Evolutionary conservation across 805 yeast species (phyloP).

Genomic region (Ogataea allantospora): DNA sequence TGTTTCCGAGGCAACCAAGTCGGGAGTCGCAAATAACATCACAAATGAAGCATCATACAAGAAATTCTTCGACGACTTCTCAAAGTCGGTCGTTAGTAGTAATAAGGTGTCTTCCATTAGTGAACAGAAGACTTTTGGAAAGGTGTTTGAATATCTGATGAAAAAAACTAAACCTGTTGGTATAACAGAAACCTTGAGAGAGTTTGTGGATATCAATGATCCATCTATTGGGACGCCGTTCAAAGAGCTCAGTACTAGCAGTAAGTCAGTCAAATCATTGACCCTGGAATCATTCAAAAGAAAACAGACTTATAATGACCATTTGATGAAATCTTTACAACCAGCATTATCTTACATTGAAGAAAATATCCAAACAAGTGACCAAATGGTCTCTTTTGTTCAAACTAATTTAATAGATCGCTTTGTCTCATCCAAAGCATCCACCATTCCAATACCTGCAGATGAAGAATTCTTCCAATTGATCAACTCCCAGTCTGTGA

Average conservation of each 20-base stretch:
- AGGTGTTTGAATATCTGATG: slow-evolving; percentile 30
- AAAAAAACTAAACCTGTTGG: slow-evolving; percentile 23
- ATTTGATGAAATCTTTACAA: slow-evolving; percentile 11
- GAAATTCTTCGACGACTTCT: slow-evolving; percentile 28
- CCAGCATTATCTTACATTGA: slow-evolving; percentile 28
- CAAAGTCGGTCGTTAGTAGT: slow-evolving; percentile 19
- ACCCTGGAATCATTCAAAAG: slow-evolving; percentile 12
- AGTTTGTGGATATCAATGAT: slow-evolving; percentile 22
- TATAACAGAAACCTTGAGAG: slow-evolving; percentile 26
- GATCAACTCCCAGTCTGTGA: slow-evolving; percentile 8
- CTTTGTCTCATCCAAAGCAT: slow-evolving; percentile 12
- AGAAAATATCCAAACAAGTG: slow-evolving; percentile 18
- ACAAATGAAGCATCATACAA: slow-evolving; percentile 24
- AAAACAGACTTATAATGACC: slow-evolving; percentile 11
- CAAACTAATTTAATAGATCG: slow-evolving; percentile 19
- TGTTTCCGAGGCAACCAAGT: slow-evolving; percentile 6
- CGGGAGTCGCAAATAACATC: slow-evolving; percentile 9
- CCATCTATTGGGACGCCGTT: slow-evolving; percentile 4
- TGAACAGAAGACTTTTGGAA: slow-evolving; percentile 34
- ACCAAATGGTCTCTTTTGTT: slow-evolving; percentile 23
- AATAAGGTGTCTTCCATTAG: slow-evolving; percentile 29
- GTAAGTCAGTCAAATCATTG: not conserved
- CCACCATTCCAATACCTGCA: not conserved
- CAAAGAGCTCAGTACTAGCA: slow-evolving; percentile 3
- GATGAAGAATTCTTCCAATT: not conserved